These are phyloP conservation scores for Tetradesmus lagerheimii DNA, from an alignment of 139 green algal species.

Conservation along the genomic window DNA sequence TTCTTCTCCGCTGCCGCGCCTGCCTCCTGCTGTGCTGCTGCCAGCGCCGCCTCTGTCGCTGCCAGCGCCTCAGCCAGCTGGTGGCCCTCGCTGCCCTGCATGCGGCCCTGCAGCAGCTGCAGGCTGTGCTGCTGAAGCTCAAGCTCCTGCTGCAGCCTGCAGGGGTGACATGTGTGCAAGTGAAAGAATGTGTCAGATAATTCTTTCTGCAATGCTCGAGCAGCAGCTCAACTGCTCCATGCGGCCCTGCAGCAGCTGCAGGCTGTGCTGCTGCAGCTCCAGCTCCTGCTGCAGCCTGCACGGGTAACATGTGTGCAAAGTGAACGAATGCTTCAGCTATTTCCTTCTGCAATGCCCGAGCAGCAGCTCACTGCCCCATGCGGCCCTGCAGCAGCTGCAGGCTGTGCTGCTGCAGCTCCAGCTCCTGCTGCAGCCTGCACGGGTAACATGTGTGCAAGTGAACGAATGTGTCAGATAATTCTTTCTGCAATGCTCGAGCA, in stretches of 20 bases:
- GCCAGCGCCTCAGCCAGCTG: conserved; percentile 77
- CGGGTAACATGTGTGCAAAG: conserved; percentile 75
- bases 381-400: conserved; percentile 82
- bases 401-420: conserved; percentile 81
- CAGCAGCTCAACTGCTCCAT: no score
- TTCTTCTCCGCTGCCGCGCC: conserved; percentile 68
- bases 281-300: conserved; percentile 83
- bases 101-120: conserved; percentile 75
- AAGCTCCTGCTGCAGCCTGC: conserved; percentile 81
- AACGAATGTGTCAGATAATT: no score
- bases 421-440: conserved; percentile 80
- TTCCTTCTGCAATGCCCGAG: no score
- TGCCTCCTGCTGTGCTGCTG: conserved; percentile 60
- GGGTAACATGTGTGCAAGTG: no score
- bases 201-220: no score
- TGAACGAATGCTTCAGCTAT: no score
- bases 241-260: conserved; percentile 80
- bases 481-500: no score
- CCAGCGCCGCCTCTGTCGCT: conserved; percentile 69
- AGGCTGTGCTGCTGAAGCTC: conserved; percentile 83
- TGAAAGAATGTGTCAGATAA: no score
- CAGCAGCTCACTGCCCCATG: no score
- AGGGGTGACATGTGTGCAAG: no score
- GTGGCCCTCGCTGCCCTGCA: conserved; percentile 73
- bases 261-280: conserved; percentile 78